Conservation (phyloP, 2,329 filamentous ascomycete species). For the Westerdykella aurantiaca region DNA sequence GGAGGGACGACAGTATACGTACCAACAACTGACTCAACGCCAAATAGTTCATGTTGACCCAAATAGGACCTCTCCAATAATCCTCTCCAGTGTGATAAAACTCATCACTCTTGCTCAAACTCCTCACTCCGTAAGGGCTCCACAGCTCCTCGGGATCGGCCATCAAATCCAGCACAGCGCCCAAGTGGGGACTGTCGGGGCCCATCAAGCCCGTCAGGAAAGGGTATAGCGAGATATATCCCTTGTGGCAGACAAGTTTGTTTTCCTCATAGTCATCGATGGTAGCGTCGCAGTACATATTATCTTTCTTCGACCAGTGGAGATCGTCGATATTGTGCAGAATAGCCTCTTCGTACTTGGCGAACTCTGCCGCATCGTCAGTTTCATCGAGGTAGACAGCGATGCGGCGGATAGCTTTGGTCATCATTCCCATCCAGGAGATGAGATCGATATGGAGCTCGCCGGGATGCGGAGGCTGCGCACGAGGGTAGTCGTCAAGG, state of each 20-base stretch:
- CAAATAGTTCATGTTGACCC: constrained; percentile 94
- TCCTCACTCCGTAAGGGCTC: constrained; percentile 81
- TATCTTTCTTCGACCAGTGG: constrained; percentile 78
- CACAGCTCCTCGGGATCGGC: constrained; percentile 80
- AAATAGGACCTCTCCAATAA: constrained; percentile 91
- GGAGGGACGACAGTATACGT: constrained; percentile 40
- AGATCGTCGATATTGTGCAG: constrained; percentile 82
- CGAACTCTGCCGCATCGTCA: constrained; percentile 71
- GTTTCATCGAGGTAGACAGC: constrained; percentile 66
- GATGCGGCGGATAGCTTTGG: constrained; percentile 74
- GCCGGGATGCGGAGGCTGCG: constrained; percentile 88
- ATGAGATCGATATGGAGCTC: constrained; percentile 94
- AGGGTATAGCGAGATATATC: constrained; percentile 89
- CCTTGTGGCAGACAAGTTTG: constrained; percentile 86
- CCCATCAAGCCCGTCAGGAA: constrained; percentile 79
- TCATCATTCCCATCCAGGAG: constrained; percentile 97
- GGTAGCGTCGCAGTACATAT: constrained; percentile 89
- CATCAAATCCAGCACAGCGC: constrained; percentile 69
- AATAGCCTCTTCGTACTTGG: constrained; percentile 68
- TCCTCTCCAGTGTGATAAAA: constrained; percentile 90
- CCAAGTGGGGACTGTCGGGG: constrained; percentile 67
- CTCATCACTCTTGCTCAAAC: constrained; percentile 74
- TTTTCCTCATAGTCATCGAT: constrained; percentile 95
- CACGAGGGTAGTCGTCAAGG: constrained; percentile 90
- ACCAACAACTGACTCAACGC: constrained; percentile 70